Base-by-base conservation (phyloP, 2,329 filamentous ascomycete species). In the Cladosporium sp. region DNA sequence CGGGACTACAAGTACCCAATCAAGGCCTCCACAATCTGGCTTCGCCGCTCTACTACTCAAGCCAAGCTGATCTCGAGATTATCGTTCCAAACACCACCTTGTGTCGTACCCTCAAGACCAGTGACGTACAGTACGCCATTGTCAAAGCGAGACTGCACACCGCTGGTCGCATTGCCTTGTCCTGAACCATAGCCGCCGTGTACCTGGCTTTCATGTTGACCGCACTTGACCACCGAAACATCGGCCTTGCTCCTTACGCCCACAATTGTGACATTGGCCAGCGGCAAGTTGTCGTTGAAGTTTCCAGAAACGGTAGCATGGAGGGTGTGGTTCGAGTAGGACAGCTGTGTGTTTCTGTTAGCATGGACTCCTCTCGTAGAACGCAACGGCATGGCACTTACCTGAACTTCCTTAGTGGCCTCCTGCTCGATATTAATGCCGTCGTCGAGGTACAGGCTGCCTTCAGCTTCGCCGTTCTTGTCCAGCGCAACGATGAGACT, bases 241-340 rank as follows among this genome's bases (percentile, higher is more conserved):
- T 20, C n/a, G 2, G 37, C 2, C 9, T 15, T 17, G 25, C 12
- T 12, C 9, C 17, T 51, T 12, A 37, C 45, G 37, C 67, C 69
- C 22, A 65, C 67, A 45, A 71, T 66, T 3, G 67, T 69, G 52
- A 70, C 59, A 34, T 69, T 70, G 3, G 67, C 65, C 5, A 72
- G 63, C 36, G 67, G 62, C 36, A 62, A 60, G 12, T 47, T 28
- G 19, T 64, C 62, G 15, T 60, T 37, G 59, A 65, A 69, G 8
- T 47, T 54, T 11, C 68, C 69, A 12, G 58, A 60, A 22, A 65
- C 57, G 43, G 58, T 61, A 4, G 67, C 61, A 34, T 56, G 61
- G 11, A 70, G 60, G 19, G 55, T 61, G 43, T 60, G 59, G 57
- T 65, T 60, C 20, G 60, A 47, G 56, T 64, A 68, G 6, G 55